These are phyloP conservation scores for Ehretia macrophylla DNA, from an alignment of 257 asterid species.

Conservation along the genomic window DNA sequence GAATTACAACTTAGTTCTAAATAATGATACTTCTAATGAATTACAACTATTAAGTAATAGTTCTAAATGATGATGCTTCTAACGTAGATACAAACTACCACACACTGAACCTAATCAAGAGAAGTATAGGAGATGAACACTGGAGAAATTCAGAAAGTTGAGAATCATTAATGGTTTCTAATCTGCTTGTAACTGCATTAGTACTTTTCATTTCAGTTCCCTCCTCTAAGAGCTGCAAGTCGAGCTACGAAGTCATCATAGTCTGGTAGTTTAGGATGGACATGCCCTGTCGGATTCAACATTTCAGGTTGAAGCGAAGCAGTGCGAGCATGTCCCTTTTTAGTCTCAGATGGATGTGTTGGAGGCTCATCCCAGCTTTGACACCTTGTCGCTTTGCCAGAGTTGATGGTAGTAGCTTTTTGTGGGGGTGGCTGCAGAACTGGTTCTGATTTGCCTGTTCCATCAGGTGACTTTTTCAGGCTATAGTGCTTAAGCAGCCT, in stretches of 20 bases:
- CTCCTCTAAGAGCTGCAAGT: slow-evolving; percentile 42
- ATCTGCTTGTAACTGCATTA: too few relatives aligned
- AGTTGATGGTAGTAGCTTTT: slow-evolving; percentile 3
- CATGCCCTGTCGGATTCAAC: slow-evolving; percentile 33
- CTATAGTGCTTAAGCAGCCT: slow-evolving; percentile 49
- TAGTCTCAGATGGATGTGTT: slow-evolving; percentile 22
- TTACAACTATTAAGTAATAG: too few relatives aligned
- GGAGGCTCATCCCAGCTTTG: slow-evolving; percentile 30
- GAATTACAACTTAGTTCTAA: too few relatives aligned
- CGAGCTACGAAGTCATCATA: slow-evolving; percentile 80
- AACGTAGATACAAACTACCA: too few relatives aligned
- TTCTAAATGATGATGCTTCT: too few relatives aligned
- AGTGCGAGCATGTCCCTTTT: slow-evolving; percentile 38
- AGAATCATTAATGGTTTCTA: neutral
- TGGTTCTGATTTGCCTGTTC: slow-evolving; percentile 16
- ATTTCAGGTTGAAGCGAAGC: slow-evolving; percentile 50
- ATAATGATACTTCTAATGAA: too few relatives aligned
- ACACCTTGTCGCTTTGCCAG: slow-evolving; percentile 17
- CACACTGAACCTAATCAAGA: too few relatives aligned
- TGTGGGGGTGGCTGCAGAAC: slow-evolving; percentile 15
- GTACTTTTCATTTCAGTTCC: slow-evolving; percentile 1
- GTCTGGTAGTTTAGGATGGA: slow-evolving; percentile 75
- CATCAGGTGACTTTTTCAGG: slow-evolving; percentile 29
- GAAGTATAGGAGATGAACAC: too few relatives aligned
- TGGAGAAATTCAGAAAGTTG: too few relatives aligned